Base-by-base conservation (phyloP, 2,329 filamentous ascomycete genomes). In the Diatrype stigma region DNA sequence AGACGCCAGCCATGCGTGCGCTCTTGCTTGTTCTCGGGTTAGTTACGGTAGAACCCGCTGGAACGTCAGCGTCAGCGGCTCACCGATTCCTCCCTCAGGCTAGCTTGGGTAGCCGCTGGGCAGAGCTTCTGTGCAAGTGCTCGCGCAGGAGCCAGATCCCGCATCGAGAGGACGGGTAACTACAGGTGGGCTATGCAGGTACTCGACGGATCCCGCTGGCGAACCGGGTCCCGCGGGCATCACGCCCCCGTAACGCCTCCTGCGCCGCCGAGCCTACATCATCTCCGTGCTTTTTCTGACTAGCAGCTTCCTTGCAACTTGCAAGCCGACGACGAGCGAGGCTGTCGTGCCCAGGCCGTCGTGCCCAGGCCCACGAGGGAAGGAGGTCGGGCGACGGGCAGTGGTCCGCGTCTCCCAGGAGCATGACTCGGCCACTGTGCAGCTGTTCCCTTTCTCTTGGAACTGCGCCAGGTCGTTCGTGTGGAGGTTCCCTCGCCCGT, bases 351-450 rank as follows among this genome's bases (percentile, higher is more conserved):
- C 55, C 51, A 56, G 48, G 2, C 55, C 55, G n/a, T n/a, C n/a
- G n/a, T n/a, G n/a, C n/a, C n/a, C n/a, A n/a, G n/a, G n/a, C n/a
- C n/a, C n/a, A n/a, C n/a, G n/a, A n/a, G n/a, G n/a, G n/a, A n/a
- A n/a, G n/a, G n/a, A n/a, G n/a, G n/a, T n/a, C 22, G 51, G 49
- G 16, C 52, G 50, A 7, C 14, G 50, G 52, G 12, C 49, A 46
- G 30, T 57, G 56, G 2, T 49, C 56, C 8, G 56, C 53, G 37
- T 57, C 56, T n/a, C 56, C 56, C 19, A 57, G 49, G 2, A 57
- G 50, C 4, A 48, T 53, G 2, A 57, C 53, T 6, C 51, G 51
- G 10, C 53, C 56, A 19, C 49, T 51, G 19, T 42, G 49, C 28
- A 46, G 38, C n/a, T 52, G 46, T 51, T 54, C 52, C 32, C 38